These are phyloP conservation scores for Agrocybe pediades DNA, from an alignment of 768 basidiomycete genomes.

Conservation along the genomic window DNA sequence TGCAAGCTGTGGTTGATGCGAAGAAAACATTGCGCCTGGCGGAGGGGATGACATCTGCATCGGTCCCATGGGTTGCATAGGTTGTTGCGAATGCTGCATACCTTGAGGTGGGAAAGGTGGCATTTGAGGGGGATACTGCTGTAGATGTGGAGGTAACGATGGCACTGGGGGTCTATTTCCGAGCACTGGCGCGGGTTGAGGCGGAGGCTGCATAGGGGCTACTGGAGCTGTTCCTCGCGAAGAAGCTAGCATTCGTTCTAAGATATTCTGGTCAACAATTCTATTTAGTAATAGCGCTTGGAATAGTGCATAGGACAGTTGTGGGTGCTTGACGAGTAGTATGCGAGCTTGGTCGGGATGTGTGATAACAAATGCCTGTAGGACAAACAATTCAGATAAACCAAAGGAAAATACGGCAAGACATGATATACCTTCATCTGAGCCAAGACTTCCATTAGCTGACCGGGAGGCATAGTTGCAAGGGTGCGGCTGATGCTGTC, in stretches of 20 bases:
- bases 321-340: constrained; percentile 82
- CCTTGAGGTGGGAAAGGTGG: constrained; percentile 32
- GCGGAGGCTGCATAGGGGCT: constrained; percentile 15
- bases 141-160: constrained; percentile 37
- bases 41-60: constrained; percentile 23
- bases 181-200: constrained; percentile 16
- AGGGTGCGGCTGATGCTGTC: constrained; percentile 88
- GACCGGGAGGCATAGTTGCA: constrained; percentile 78
- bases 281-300: constrained; percentile 92
- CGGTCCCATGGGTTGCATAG: constrained; percentile 28
- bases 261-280: constrained; percentile 85
- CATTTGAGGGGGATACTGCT: constrained; percentile 39
- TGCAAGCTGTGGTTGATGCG: constrained; percentile 25
- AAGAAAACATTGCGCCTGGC: constrained; percentile 29
- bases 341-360: constrained; percentile 88
- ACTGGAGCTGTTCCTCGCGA: constrained; percentile 25
- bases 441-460: constrained; percentile 91
- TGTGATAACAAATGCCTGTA: constrained; percentile 86
- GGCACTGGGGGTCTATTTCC: constrained; percentile 26
- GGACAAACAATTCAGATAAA: neutral
- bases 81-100: constrained; percentile 33
- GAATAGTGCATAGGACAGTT: constrained; percentile 94
- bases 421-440: constrained; percentile 87
- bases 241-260: constrained; percentile 66
- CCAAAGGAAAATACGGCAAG: neutral